Conservation (phyloP, 805 yeast genomes). For the Blastobotrys peoriensis region DNA sequence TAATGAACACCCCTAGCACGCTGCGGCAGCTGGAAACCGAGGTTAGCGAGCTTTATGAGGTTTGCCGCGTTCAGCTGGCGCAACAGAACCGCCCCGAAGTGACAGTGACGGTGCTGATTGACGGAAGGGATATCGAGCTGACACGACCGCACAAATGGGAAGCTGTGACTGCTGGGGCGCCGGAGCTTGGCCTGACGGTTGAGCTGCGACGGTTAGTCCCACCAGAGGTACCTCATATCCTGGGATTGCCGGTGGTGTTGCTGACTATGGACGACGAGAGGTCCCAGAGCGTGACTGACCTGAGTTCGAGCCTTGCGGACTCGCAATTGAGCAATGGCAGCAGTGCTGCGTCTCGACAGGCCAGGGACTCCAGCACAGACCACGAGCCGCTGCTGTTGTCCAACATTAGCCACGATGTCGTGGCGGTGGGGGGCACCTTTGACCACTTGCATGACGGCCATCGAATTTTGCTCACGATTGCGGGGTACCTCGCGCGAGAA, state of each 20-base stretch:
- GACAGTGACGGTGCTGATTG: constrained; percentile 26
- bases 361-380: constrained; percentile 14
- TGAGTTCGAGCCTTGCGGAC: not conserved
- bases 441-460: constrained; percentile 97
- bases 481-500: constrained; percentile 53
- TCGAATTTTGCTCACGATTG: constrained; percentile 68
- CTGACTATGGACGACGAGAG: constrained; percentile 6
- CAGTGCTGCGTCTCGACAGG: constrained; percentile 14
- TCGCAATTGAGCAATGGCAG: constrained; percentile 18
- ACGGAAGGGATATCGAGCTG: constrained; percentile 27
- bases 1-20: constrained; percentile 23
- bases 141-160: constrained; percentile 28
- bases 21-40: constrained; percentile 21
- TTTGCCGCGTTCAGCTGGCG: constrained; percentile 20
- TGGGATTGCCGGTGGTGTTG: constrained; percentile 22
- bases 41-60: constrained; percentile 23
- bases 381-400: constrained; percentile 6
- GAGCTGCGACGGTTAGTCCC: constrained; percentile 19
- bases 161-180: constrained; percentile 27
- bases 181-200: constrained; percentile 19
- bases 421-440: constrained; percentile 89
- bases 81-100: constrained; percentile 16
- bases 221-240: constrained; percentile 11
- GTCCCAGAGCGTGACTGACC: constrained; percentile 5
- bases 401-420: constrained; percentile 12